Percentiles rank a stretch among this genome's conserved stretches.
phyloP scores from a whole-genome alignment of 75 land plant genomes.

The Adiantum capillusveneris region DNA sequence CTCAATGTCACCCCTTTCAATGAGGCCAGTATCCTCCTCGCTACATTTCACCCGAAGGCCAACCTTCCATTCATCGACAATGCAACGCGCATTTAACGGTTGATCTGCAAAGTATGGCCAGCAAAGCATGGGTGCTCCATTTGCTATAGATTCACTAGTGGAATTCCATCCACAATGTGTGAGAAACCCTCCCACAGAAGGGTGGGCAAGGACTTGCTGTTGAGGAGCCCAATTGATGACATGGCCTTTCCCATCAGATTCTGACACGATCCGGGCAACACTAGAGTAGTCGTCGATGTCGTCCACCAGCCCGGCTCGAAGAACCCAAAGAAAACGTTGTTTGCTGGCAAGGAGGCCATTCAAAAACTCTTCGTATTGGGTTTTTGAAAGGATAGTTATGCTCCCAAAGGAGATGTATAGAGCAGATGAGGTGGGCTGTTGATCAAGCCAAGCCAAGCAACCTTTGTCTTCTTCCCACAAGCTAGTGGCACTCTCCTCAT shows the following conservation, averaged over 20 bases:
- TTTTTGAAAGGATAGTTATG: conserved; percentile 1
- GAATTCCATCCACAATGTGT: conserved; percentile 28
- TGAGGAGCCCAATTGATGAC: conserved; percentile 32
- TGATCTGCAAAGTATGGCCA: conserved; percentile 3
- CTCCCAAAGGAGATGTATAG: conserved; percentile 20
- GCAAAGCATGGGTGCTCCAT: conserved; percentile 9
- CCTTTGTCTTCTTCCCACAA: conserved; percentile 16
- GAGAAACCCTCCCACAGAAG: conserved; percentile 22
- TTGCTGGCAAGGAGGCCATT: conserved; percentile 8
- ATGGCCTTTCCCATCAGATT: conserved; percentile 21
- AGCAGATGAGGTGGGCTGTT: conserved; percentile 7
- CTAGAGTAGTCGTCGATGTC: background rate
- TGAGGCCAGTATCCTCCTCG: no score
- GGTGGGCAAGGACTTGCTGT: conserved; percentile 14
- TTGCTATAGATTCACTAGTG: conserved; percentile 11
- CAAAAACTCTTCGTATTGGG: conserved; percentile 8
- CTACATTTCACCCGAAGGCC: no score
- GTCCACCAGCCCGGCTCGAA: conserved; percentile 18
- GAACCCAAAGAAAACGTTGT: conserved; percentile 20
- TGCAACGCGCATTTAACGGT: background rate
- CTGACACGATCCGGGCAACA: conserved; percentile 1
- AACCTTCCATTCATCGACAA: conserved; percentile 1
- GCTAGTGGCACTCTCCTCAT: background rate
- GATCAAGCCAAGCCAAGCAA: conserved; percentile 14
- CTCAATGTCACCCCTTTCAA: no score